Conservation (phyloP, 2,329 filamentous ascomycete species). For the Diaporthe capsici region DNA sequence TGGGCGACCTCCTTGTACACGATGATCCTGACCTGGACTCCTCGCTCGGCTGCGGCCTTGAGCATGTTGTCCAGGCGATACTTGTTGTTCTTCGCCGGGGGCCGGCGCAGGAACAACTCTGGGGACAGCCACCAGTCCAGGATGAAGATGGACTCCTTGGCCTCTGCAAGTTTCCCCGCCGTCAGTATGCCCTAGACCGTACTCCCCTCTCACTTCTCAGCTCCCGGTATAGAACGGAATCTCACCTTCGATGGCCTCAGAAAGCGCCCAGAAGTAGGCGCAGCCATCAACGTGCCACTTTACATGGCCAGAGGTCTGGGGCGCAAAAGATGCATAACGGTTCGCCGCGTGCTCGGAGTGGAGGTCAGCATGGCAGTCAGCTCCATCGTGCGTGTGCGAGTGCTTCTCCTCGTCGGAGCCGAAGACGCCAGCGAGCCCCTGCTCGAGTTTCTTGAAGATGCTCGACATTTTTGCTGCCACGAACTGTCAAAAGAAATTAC, state of each 20-base stretch:
- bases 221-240: background rate
- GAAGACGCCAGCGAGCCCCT: slow-evolving; percentile 56
- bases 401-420: slow-evolving; percentile 56
- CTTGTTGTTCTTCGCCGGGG: slow-evolving; percentile 83
- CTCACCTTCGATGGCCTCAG: slow-evolving; percentile 78
- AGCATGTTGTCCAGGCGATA: slow-evolving; percentile 90
- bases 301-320: slow-evolving; percentile 78
- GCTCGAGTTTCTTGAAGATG: slow-evolving; percentile 61
- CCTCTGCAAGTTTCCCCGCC: slow-evolving; percentile 60
- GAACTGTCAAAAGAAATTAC: slow-evolving; percentile 46
- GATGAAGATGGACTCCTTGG: slow-evolving; percentile 85
- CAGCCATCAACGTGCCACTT: slow-evolving; percentile 94
- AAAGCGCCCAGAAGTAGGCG: slow-evolving; percentile 89
- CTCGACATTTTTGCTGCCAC: slow-evolving; percentile 47
- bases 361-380: slow-evolving; percentile 55
- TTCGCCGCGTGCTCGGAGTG: slow-evolving; percentile 62
- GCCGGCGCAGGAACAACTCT: slow-evolving; percentile 87
- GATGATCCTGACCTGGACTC: slow-evolving; percentile 87
- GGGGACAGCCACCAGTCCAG: slow-evolving; percentile 93
- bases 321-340: slow-evolving; percentile 78
- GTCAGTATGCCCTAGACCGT: background rate
- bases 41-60: slow-evolving; percentile 83
- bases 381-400: slow-evolving; percentile 59
- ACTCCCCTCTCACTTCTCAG: background rate
- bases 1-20: slow-evolving; percentile 94